Evolutionary conservation across 306 rosid genomes (phyloP), one percentile per base, ranked within the genome.

Genomic region (Elaeagnus macrophylla): DNA sequence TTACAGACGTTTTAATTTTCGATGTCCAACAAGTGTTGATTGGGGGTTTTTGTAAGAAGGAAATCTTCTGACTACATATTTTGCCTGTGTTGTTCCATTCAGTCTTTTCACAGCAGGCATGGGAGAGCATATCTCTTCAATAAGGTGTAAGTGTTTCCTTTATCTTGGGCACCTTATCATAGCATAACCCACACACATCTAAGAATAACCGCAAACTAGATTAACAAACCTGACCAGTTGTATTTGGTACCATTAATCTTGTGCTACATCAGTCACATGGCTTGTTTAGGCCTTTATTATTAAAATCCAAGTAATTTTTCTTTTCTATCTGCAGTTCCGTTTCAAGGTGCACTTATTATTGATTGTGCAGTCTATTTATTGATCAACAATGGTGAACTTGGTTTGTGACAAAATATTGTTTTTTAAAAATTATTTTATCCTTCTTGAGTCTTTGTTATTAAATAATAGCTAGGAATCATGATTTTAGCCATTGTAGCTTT

Each of bases 51-150:
- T 11, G 14, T 62, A 12, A 57, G 44, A 60, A 59, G 38, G 57
- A 48, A 53, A 44, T 39, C 16, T 53, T 67, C 79, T 77, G 68
- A 84, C 76, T 49, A 16, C 61, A 54, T 51, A 39, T 68, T 59
- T 72, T 77, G 59, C 58, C 35, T 54, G 41, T 72, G 32, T 25
- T 25, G 44, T 64, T 66, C 55, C 72, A 60, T 83, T 66, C 86
- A 89, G 97, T 65, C 89, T 64, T 89, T 85, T 74, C 89, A 77
- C 35, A 0, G 53, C 83, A 83, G 67, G 83, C 87, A 85, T 56
- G 97, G 94, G 76, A 77, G 81, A 77, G 97, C 94, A 65, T 89
- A 88, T 79, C 96, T 84, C 88, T 88, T 88, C 86, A 80, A 46
- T 61, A 84, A 88, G 65, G 96, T 88, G 95, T 89, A 85, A 89